Base-by-base conservation (phyloP, 2,329 filamentous ascomycete species). In the Xylaria sp. region DNA sequence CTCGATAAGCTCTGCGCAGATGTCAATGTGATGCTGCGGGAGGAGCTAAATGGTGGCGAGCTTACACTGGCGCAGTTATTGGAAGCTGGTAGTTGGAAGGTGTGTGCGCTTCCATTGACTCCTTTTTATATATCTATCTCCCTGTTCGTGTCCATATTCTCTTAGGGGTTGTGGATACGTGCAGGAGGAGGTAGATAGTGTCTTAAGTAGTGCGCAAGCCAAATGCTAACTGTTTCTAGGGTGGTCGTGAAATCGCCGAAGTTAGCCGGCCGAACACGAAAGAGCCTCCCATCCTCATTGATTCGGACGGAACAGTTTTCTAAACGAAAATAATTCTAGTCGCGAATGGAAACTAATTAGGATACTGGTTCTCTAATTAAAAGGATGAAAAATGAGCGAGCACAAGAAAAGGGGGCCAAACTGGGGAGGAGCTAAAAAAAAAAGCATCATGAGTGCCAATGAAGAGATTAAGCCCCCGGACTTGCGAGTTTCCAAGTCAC, bases 11-110 rank as follows among this genome's bases (percentile, higher is more conserved):
- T 94, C 13, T 83, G 92, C 21, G 84, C 60, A 1, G 74, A 84
- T 2, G 90, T 92, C 68, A 91, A 94, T 73, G 93, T 93, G 78
- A 81, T 84, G 48, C 82, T 98, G 57, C 89, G 88, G 65, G 77
- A 75, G 1, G 86, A 89, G 63, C 81, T 98, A 48, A 86, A 84
- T 8, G 93, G 92, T 3, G 83, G 88, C 44, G 89, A 95, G 73
- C 82, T 99, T 78, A 92, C 85, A 48, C 81, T 98, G 73, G 90
- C 94, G 5, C 96, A 99, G 80, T 89, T 99, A 83, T 85, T 99
- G 21, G 96, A 98, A 81, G 96, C 95, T 16, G 96, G 96, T 60
- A 97, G 93, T 78, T 99, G 96, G 95, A 98, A 98, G 92, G 94
- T 77, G 59, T 72, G 75, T 68, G 27, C 25, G 16, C 13, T 29